Percentiles rank a stretch among this genome's conserved stretches.
phyloP scores from a whole-genome alignment of 208 protist species.

The Leishmania arabica region DNA sequence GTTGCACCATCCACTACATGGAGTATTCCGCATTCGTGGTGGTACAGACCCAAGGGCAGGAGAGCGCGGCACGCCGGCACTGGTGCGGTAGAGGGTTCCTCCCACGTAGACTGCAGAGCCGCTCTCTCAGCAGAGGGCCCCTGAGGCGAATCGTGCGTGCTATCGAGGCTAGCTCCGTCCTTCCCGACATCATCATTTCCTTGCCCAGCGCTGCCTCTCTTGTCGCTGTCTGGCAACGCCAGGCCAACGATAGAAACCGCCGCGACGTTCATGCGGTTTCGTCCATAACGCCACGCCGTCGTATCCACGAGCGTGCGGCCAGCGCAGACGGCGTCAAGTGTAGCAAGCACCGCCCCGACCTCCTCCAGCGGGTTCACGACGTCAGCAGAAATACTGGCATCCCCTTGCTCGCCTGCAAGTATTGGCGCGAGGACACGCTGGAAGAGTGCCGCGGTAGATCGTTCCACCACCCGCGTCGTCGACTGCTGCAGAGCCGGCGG shows the following conservation, averaged over 20 bases:
- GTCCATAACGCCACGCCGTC: conserved; percentile 62
- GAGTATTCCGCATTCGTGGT: conserved; percentile 54
- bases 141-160: not conserved
- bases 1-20: conserved; percentile 32
- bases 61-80: not conserved
- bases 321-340: conserved; percentile 39
- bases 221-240: not conserved
- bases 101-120: not conserved
- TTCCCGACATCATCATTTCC: not conserved
- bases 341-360: conserved; percentile 54
- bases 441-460: conserved; percentile 1
- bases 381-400: not conserved
- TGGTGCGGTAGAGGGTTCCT: not conserved
- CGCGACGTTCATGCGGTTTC: conserved; percentile 61
- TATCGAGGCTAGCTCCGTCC: not conserved
- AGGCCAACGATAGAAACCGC: conserved; percentile 40
- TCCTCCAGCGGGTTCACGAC: conserved; percentile 30
- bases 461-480: not conserved
- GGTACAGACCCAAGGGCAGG: conserved; percentile 16
- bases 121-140: not conserved
- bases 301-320: conserved; percentile 44
- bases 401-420: not conserved
- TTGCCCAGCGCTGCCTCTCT: not conserved
- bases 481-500: not conserved
- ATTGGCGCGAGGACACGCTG: not conserved